These are phyloP conservation scores for Barnettozyma sucrosica DNA, from an alignment of 805 yeast species.

Conservation along the genomic window DNA sequence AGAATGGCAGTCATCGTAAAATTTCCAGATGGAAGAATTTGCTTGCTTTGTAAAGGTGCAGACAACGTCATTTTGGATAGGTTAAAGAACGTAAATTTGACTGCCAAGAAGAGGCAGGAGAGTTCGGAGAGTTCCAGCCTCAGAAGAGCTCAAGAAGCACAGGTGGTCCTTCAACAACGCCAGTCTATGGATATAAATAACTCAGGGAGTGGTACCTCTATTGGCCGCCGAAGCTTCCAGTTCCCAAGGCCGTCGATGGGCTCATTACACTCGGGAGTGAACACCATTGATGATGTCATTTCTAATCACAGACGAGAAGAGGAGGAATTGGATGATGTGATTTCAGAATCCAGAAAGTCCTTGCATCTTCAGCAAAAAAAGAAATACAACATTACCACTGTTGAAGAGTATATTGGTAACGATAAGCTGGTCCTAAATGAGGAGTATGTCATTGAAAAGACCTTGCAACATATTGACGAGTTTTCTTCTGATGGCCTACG, in stretches of 20 bases:
- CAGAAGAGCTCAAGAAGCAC: constrained; percentile 76
- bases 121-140: constrained; percentile 49
- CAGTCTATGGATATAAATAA: constrained; percentile 36
- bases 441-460: constrained; percentile 71
- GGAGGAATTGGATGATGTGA: constrained; percentile 48
- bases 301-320: constrained; percentile 38
- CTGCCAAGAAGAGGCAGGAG: constrained; percentile 58
- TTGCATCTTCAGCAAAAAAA: constrained; percentile 53
- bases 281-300: constrained; percentile 47
- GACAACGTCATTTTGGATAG: constrained; percentile 83
- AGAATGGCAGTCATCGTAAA: constrained; percentile 86
- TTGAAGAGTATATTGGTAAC: constrained; percentile 36
- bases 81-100: constrained; percentile 52
- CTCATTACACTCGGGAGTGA: constrained; percentile 21
- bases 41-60: constrained; percentile 91
- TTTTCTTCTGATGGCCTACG: constrained; percentile 94
- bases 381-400: constrained; percentile 35
- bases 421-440: constrained; percentile 64
- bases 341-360: constrained; percentile 48
- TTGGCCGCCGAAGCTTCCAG: constrained; percentile 29
- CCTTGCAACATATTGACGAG: constrained; percentile 86
- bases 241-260: constrained; percentile 28
- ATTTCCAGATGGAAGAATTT: constrained; percentile 70
- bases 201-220: constrained; percentile 16
- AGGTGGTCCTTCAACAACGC: constrained; percentile 54